A percentile compares a stretch with the other conserved stretches of the same genome.
These are phyloP conservation scores for Pseudogymnoascus sp. DNA, from an alignment of 2,329 filamentous ascomycete genomes.

Conservation along the genomic window DNA sequence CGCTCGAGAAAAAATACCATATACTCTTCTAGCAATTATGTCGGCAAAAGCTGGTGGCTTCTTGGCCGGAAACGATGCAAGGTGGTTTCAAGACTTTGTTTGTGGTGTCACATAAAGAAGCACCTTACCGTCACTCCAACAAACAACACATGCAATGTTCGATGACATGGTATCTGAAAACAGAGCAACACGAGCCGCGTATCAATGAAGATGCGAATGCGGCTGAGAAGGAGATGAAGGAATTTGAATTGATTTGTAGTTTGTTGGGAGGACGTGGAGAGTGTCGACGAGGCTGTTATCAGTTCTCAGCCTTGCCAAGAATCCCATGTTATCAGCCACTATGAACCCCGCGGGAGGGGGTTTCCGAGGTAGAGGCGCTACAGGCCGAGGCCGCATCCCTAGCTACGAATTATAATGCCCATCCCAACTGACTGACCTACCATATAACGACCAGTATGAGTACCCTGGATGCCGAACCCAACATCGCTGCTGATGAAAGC, in stretches of 20 bases:
- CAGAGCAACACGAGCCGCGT: background rate
- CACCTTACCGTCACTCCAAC: background rate
- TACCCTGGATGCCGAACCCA: background rate
- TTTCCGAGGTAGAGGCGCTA: background rate
- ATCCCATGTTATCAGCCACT: constrained; percentile 3
- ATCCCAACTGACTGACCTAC: background rate
- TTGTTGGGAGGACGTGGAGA: background rate
- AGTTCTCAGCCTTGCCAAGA: constrained; percentile 4
- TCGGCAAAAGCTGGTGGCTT: background rate
- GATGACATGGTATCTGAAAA: background rate
- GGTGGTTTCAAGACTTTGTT: background rate
- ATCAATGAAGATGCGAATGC: background rate
- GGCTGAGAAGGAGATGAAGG: background rate
- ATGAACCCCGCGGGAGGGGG: background rate
- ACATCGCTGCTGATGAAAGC: background rate
- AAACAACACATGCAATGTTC: background rate
- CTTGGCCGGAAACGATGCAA: background rate
- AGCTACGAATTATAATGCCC: background rate
- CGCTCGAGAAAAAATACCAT: background rate
- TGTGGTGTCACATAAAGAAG: constrained; percentile 4
- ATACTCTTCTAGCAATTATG: background rate
- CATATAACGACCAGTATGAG: background rate
- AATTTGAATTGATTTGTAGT: background rate
- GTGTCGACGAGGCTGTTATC: background rate
- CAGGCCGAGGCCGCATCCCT: background rate